Base-by-base conservation (phyloP, 805 yeast species). In the Cyberlindnera xylosilytica region DNA sequence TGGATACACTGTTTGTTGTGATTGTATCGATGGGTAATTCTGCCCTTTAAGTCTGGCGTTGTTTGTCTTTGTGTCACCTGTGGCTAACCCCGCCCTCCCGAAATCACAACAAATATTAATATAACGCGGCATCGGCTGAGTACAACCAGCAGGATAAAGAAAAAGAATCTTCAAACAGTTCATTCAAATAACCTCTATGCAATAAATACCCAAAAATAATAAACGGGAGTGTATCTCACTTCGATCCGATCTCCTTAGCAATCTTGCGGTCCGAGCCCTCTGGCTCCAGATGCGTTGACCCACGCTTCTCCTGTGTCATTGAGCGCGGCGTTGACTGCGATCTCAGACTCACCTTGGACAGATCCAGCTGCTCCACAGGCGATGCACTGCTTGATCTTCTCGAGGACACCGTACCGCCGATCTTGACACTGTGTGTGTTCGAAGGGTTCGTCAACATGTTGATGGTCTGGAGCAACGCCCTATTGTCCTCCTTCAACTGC, bases 401-500 rank as follows among this genome's bases (percentile, higher is more conserved):
- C 8, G 49, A 38, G 18, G 18, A 7, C 18, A 16, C 47, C 41
- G 7, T 50, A 45, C 27, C 24, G 24, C 10, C 24, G n/a, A 8
- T 22, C 24, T 8, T 22, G 7, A 10, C 24, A 10, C 10, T 42
- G 34, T 6, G 53, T 30, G 6, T 37, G 20, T 4, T 12, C n/a
- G 50, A 36, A 5, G 51, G 39, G 34, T 36, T 38, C 2, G 54
- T 45, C 12, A 55, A 33, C n/a, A 44, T 42, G 34, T 50, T 55
- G 19, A 58, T 46, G 2, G 58, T 54, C 20, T 52, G 54, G 18
- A 52, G 26, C 36, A 76, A 60, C 9, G 53, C 46, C 31, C 66
- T 66, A 50, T 75, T 78, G 51, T 81, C 87, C 15, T 75, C 77
- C 49, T 73, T 75, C 46, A 83, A 60, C 6, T 50, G 44, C 20